Base-by-base conservation (phyloP, 345 rosid genomes). In the Eucalyptus caleyi region DNA sequence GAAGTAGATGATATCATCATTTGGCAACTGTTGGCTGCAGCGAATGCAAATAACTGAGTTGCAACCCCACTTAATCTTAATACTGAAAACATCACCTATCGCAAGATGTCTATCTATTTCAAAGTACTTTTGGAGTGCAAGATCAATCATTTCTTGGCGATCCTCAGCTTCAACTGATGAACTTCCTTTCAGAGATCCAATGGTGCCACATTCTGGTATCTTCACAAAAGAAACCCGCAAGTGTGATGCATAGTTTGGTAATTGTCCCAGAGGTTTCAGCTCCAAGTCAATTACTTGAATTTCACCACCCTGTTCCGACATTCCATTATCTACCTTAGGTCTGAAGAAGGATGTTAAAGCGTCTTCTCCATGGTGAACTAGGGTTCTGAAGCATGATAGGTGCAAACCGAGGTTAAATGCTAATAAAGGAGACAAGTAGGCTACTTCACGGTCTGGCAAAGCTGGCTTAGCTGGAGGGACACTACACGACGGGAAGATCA, bases 321-420 rank as follows among this genome's bases (percentile, higher is more conserved):
- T 90, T 88, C 90, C 92, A 60, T 92, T 93, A 30, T 93, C 95
- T 89, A 88, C 89, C 65, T 91, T 92, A 92, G 93, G 92, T 87
- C 93, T 91, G 91, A 98, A 97, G 77, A 96, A 92, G 14, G 94
- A 92, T 56, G 89, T 94, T 60, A 98, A 92, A 60, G 93, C 88
- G 72, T 90, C 97, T 59, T 93, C 92, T 82, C 99, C 99, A 88
- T 50, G 93, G 90, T 89, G 92, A 37, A 97, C 96, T 9, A 95
- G 94, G 30, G 95, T 93, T 87, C 94, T 96, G 86, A 96, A 91
- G 92, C 98, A 97, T 5, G 97, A 95, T 65, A 93, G 65, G 62
- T 97, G 98, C 93, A 98, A 90, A 91, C 94, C 93, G 32, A 98
- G 94, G 93, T 98, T 98, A 94, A 98, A 98, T 34, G 98, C 98